Evolutionary conservation across 495 filamentous ascomycete genomes (phyloP).

Genomic region (Neurospora discreta): DNA sequence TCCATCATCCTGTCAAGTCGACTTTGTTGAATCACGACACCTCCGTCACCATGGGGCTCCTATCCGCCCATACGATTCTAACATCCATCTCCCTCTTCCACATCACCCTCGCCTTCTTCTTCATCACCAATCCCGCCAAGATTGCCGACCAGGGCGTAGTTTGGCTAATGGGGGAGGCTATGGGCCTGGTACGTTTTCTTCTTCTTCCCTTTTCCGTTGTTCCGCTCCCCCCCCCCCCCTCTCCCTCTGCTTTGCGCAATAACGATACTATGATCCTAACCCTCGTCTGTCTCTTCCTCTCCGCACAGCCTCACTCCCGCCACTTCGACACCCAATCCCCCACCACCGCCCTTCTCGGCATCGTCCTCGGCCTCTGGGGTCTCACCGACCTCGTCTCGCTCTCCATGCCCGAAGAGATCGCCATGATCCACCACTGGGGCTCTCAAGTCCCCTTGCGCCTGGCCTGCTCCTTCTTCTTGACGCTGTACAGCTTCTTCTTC

Average conservation of each 20-base stretch:
- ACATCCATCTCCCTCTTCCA: constrained; percentile 72
- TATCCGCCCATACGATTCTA: constrained; percentile 67
- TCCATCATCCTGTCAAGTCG: not conserved
- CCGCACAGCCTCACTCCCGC: constrained; percentile 31
- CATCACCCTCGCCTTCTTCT: constrained; percentile 69
- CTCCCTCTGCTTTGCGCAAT: not conserved
- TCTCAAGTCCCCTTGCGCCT: constrained; percentile 50
- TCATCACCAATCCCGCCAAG: constrained; percentile 55
- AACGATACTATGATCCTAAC: not conserved
- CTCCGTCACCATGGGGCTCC: constrained; percentile 52
- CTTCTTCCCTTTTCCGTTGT: not conserved
- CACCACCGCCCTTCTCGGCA: constrained; percentile 58
- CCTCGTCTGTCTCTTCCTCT: not conserved
- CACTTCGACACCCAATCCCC: constrained; percentile 52
- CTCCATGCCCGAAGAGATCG: constrained; percentile 59
- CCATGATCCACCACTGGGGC: constrained; percentile 51
- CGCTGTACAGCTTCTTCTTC: constrained; percentile 58
- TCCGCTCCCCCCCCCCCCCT: not conserved
- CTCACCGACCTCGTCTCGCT: constrained; percentile 64
- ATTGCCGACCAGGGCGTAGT: constrained; percentile 74
- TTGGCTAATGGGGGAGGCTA: constrained; percentile 70
- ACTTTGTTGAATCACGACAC: not conserved
- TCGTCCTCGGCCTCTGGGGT: constrained; percentile 55
- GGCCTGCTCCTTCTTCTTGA: constrained; percentile 50
- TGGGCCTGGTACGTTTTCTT: constrained; percentile 52